Base-by-base conservation (phyloP, 2,329 filamentous ascomycete species). In the Monilinia laxa region DNA sequence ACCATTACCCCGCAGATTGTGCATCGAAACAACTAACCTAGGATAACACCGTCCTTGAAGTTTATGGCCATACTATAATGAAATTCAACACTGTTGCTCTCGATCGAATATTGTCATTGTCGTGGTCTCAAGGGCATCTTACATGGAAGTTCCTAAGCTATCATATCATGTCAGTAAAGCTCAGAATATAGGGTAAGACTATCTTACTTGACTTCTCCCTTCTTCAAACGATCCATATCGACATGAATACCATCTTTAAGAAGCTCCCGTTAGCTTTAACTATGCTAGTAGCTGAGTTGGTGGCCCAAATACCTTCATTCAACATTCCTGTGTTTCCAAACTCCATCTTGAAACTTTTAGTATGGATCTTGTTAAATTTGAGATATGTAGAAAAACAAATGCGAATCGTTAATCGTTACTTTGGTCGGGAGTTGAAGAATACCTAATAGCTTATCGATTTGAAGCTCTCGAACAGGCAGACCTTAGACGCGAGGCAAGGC, bases 191-290 rank as follows among this genome's bases (percentile, higher is more conserved):
- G 38, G 57, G 31, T 18, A 2, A 23, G 25, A 45, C 54, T 58
- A 70, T 82, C 92, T 82, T 83, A 97, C 93, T 99, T 99, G 79
- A 99, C 94, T 83, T 99, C 95, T 70, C 95, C 95, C 81, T 93
- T 95, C 89, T 99, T 99, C 80, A 99, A 83, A 77, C 95, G 90
- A 77, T 98, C 92, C 95, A 99, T 99, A 78, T 99, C 95, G 75
- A 99, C 85, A 80, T 99, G 95, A 79, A 99, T 98, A 79, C 95
- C 95, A 93, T 99, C 95, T 98, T 76, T 20, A 58, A 47, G 55
- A 65, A 73, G 70, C 70, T 72, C 51, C 35, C 54, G 69, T 76
- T 73, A 76, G 75, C 71, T 75, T 52, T 70, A 60, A 56, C 57
- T 45, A 51, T 51, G 53, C 68, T 68, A 64, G 51, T 64, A 64